Base-by-base conservation (phyloP, 2,329 filamentous ascomycete species). In the Emergomyces orientalis region DNA sequence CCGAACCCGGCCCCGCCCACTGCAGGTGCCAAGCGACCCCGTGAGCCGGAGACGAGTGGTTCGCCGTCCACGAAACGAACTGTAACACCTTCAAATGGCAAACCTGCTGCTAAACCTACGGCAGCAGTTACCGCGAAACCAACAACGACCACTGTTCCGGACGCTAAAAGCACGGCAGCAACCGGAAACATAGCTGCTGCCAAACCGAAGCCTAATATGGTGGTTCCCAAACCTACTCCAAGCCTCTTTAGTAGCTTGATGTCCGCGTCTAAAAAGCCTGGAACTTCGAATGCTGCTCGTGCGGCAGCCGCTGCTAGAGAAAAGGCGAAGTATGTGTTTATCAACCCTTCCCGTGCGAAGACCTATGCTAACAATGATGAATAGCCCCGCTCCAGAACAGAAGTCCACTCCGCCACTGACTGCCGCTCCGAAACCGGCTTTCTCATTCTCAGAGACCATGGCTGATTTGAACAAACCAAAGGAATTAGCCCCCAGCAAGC, bases 391-490 rank as follows among this genome's bases (percentile, higher is more conserved):
- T 37, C 58, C 70, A 2, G 71, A 78, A 25, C 47, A 52, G 17
- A 70, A 72, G 13, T 65, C 69, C 17, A 69, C 71, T 14, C 60
- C 74, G 1, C 66, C 71, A 0, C 41, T 65, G 49, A 67, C 75
- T 22, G 59, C 65, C 11, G 49, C 63, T 41, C 67, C 76, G 0
- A 76, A 77, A 60, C 76, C 77, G 3, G 67, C 76, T 1, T 80
- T 81, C 63, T 81, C 80, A 3, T 80, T 81, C 67, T 75, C 78
- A 52, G 78, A 79, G 62, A 72, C 79, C 14, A 75, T 81, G 72
- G 78, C 78, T n/a, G 78, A 78, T 65, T 73, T 81, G 58, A 76
- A 80, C 58, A 85, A 85, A 67, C 81, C 82, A 6, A 86, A 86
- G 67, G 80, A 84, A 62, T 74, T 80, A 58, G 77, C 78, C 64